phyloP scores from a whole-genome alignment of 225 moss, liverwort and hornwort species.

The Pseudoscleropodium purum region DNA sequence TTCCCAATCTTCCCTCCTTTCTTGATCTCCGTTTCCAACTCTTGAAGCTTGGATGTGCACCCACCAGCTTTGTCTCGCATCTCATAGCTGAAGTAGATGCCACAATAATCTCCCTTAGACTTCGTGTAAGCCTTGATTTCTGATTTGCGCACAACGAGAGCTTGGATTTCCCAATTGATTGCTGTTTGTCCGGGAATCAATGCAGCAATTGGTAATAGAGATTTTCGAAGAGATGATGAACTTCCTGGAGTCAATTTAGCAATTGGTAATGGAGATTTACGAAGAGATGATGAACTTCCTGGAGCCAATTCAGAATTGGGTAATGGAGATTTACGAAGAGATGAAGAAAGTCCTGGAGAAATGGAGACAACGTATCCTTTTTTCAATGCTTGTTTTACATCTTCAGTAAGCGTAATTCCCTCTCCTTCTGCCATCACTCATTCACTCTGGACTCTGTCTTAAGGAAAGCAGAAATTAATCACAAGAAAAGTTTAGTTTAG shows the following conservation, averaged over 20 bases:
- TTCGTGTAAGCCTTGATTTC: no score
- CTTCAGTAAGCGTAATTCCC: no score
- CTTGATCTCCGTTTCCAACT: not conserved
- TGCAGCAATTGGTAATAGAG: not conserved
- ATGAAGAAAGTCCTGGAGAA: not conserved
- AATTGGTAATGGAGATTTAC: not conserved
- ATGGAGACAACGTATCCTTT: not conserved
- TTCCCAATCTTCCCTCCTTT: not conserved
- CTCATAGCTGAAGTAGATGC: not conserved
- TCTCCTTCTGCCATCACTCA: not conserved
- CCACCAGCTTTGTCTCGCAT: not conserved
- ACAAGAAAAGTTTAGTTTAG: not conserved
- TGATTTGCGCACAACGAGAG: not conserved
- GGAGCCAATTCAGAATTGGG: not conserved
- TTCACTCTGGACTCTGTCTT: not conserved
- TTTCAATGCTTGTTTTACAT: not conserved
- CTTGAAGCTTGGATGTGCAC: not conserved
- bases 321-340: not conserved
- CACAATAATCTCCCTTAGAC: rapidly evolving
- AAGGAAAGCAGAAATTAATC: not conserved
- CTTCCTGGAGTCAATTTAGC: not conserved
- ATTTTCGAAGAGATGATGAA: not conserved
- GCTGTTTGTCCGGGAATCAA: not conserved
- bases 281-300: not conserved
- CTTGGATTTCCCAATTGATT: not conserved